A percentile compares a stretch with the other conserved stretches of the same genome.
Evolutionary conservation across 345 rosid species (phyloP).

Genomic region (Salix viminalis): DNA sequence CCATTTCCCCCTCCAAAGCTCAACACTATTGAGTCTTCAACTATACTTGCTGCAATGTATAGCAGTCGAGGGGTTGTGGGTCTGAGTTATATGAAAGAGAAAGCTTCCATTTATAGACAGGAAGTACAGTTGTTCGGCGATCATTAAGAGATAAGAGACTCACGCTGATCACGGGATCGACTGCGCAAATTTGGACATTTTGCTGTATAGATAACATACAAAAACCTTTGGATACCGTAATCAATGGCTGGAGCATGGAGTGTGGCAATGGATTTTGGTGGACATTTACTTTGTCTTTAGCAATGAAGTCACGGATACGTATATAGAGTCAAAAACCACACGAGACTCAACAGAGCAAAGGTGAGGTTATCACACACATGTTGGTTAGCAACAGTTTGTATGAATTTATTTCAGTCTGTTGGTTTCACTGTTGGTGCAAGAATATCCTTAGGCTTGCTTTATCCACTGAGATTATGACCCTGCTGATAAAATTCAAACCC

Average conservation of each 20-base stretch:
- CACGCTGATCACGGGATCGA: conserved; percentile 51
- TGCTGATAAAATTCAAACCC: no score
- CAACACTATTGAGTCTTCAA: background rate
- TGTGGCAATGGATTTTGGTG: background rate
- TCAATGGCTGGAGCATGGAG: conserved; percentile 20
- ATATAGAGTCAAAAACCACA: conserved; percentile 19
- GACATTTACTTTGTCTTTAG: conserved; percentile 20
- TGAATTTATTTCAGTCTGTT: background rate
- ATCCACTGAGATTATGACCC: no score
- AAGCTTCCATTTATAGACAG: conserved; percentile 26
- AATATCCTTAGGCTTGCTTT: no score
- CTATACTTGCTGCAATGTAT: background rate
- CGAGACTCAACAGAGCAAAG: conserved; percentile 7
- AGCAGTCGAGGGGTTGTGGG: background rate
- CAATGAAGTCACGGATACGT: conserved; percentile 35
- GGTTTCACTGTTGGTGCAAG: no score
- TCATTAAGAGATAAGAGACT: conserved; percentile 18
- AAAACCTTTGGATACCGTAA: conserved; percentile 35
- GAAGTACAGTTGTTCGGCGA: conserved; percentile 37
- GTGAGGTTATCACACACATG: background rate
- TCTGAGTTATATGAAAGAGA: background rate
- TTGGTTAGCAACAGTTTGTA: background rate
- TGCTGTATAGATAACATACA: conserved; percentile 23
- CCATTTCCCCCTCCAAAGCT: conserved; percentile 16
- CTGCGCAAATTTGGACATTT: conserved; percentile 37